phyloP scores from a whole-genome alignment of 2,329 filamentous ascomycete species.

The Proliferodiscus dingleyae region DNA sequence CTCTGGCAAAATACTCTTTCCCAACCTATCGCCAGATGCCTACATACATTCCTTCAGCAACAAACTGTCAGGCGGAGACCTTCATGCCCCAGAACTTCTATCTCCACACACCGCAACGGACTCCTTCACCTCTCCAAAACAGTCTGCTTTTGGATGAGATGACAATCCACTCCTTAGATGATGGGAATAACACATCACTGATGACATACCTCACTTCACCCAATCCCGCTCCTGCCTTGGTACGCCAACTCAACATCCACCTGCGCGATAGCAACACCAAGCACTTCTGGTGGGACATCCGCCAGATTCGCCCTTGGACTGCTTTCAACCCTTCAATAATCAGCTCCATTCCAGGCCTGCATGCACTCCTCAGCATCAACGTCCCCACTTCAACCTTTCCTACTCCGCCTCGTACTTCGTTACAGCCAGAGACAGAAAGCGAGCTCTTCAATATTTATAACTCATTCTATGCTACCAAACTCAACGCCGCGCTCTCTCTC shows the following conservation, averaged over 20 bases:
- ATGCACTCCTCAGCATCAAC: conserved; percentile 65
- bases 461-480: conserved; percentile 75
- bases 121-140: conserved; percentile 39
- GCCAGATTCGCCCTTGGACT: conserved; percentile 79
- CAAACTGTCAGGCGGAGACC: conserved; percentile 35
- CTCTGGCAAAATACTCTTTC: conserved; percentile 69
- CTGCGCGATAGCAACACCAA: conserved; percentile 63
- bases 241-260: conserved; percentile 70
- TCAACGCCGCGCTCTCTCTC: conserved; percentile 77
- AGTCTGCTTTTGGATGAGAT: conserved; percentile 29
- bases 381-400: conserved; percentile 60
- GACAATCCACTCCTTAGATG: conserved; percentile 30
- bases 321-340: conserved; percentile 72
- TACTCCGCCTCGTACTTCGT: conserved; percentile 40
- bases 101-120: conserved; percentile 33
- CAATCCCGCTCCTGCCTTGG: conserved; percentile 78
- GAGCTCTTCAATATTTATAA: conserved; percentile 72
- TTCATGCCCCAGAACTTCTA: conserved; percentile 41
- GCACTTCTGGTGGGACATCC: conserved; percentile 95
- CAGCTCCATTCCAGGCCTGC: conserved; percentile 66
- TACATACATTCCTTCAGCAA: conserved; percentile 38
- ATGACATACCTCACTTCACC: conserved; percentile 71
- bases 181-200: conserved; percentile 57
- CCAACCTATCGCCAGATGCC: conserved; percentile 79
- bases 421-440: conserved; percentile 71